Evolutionary conservation across 371 early-diverging fungal genomes (phyloP).

Genomic region (Parasitella parasitica): DNA sequence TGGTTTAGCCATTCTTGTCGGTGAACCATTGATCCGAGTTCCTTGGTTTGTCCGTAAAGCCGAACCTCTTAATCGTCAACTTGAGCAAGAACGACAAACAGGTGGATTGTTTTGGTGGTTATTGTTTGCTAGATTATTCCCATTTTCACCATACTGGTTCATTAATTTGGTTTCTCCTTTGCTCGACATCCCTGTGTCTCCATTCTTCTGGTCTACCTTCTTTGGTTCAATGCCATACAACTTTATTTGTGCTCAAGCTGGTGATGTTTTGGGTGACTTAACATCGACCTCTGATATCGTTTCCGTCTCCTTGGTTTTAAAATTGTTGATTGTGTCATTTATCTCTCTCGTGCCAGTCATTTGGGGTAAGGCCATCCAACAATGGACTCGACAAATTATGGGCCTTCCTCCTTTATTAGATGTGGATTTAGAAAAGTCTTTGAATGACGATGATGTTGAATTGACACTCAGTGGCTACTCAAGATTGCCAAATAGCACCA

Average conservation of each 20-base stretch:
- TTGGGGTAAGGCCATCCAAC: conserved; percentile 44
- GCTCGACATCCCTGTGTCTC: conserved; percentile 39
- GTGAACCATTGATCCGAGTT: conserved; percentile 47
- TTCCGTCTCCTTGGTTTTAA: conserved; percentile 37
- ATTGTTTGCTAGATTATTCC: conserved; percentile 45
- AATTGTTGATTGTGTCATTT: conserved; percentile 43
- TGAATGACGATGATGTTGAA: background rate
- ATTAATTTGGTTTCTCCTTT: conserved; percentile 52
- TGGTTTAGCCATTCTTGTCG: conserved; percentile 37
- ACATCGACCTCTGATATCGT: conserved; percentile 51
- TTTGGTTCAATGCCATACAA: conserved; percentile 52
- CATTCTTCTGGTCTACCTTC: conserved; percentile 52
- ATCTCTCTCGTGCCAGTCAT: conserved; percentile 48
- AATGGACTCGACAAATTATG: conserved; percentile 15
- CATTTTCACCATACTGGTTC: conserved; percentile 56
- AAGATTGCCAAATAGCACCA: conserved; percentile 1
- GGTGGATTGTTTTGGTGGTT: conserved; percentile 53
- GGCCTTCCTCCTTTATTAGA: conserved; percentile 19
- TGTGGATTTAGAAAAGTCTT: conserved; percentile 23
- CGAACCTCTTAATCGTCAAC: conserved; percentile 31
- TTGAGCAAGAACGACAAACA: conserved; percentile 24
- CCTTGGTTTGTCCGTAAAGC: conserved; percentile 40
- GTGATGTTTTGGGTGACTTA: conserved; percentile 45
- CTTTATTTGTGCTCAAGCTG: conserved; percentile 50
- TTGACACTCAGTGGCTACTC: conserved; percentile 4